Conservation (phyloP, 306 rosid genomes). For the Casuarina glauca region DNA sequence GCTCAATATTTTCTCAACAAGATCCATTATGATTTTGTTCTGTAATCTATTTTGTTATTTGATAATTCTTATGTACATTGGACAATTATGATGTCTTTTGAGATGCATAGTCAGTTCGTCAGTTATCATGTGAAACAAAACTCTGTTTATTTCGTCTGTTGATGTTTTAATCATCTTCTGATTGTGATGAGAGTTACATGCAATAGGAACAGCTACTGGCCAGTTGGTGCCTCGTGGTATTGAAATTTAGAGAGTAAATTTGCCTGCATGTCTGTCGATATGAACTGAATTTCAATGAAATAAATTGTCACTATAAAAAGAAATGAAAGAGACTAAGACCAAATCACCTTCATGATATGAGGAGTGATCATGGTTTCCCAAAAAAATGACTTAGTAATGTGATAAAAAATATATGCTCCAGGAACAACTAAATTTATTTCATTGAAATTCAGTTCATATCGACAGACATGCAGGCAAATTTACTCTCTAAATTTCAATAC, state of each 20-base stretch:
- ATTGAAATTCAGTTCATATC: not conserved
- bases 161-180: not conserved
- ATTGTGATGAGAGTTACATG: not conserved
- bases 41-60: not conserved
- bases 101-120: not conserved
- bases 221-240: not conserved
- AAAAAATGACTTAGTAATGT: not conserved
- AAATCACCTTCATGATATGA: not conserved
- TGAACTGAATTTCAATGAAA: not conserved
- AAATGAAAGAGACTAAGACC: not conserved
- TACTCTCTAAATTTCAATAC: not conserved
- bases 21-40: not conserved
- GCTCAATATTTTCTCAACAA: not conserved
- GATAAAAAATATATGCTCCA: not conserved
- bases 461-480: conserved; percentile 2
- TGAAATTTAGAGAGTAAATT: not conserved
- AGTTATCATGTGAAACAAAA: not conserved
- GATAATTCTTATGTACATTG: not conserved
- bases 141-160: not conserved
- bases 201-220: not conserved
- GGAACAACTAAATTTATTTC: not conserved
- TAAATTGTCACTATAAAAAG: not conserved
- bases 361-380: no score
- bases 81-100: not conserved
- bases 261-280: conserved; percentile 5